A percentile compares a stretch with the other conserved stretches of the same genome.
These are phyloP conservation scores for Bauhinia variegata DNA, from an alignment of 306 rosid species.

Conservation along the genomic window DNA sequence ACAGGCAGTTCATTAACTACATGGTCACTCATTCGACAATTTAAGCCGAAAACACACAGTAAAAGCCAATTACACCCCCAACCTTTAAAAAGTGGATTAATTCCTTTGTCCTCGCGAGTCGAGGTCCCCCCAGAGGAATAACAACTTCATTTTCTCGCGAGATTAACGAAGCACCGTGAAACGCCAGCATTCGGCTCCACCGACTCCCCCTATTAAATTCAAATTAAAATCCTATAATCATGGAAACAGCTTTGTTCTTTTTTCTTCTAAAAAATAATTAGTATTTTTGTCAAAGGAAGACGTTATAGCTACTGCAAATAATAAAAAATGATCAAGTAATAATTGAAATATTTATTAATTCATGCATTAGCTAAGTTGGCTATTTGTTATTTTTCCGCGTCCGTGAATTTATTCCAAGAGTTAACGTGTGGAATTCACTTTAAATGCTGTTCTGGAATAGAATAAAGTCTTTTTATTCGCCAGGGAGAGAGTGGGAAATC, in stretches of 20 bases:
- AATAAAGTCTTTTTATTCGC: constrained; percentile 7
- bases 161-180: not conserved
- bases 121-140: too few species aligned
- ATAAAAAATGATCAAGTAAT: not conserved
- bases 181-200: constrained; percentile 43
- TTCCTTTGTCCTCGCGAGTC: not conserved
- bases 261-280: too few species aligned
- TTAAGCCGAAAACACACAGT: not conserved
- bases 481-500: too few species aligned
- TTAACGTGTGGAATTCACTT: constrained; percentile 23
- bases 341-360: not conserved
- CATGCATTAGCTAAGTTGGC: too few species aligned
- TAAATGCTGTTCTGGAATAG: constrained; percentile 26
- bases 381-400: constrained; percentile 31
- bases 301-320: constrained; percentile 22
- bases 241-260: constrained; percentile 10
- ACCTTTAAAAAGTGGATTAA: not conserved
- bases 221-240: constrained; percentile 17
- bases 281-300: not conserved
- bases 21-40: too few species aligned
- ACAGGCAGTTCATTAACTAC: not conserved
- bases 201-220: constrained; percentile 26
- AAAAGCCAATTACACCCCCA: not conserved
- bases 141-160: constrained; percentile 30
- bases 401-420: constrained; percentile 41